Percentiles rank a stretch among this genome's conserved stretches.
Evolutionary conservation across 106 monocot species (phyloP).

Genomic region (Platanthera zijinensis): DNA sequence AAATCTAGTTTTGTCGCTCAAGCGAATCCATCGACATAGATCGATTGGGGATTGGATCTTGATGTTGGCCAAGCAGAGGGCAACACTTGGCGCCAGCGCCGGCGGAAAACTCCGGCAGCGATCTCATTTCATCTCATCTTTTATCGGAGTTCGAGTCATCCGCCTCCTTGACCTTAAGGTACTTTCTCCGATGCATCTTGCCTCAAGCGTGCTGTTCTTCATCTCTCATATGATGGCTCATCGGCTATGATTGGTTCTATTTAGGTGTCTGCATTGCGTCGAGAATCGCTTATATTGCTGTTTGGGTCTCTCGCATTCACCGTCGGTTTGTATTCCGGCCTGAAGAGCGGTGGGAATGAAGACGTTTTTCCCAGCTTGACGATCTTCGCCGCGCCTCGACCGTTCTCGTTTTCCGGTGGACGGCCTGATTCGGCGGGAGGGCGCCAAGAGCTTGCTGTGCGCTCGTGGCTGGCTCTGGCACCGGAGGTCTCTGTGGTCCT

Average conservation of each 20-base stretch:
- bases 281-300: neutral
- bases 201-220: neutral
- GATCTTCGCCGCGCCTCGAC: constrained; percentile 60
- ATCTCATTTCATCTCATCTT: neutral
- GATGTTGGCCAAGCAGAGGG: neutral
- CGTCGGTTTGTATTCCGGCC: neutral
- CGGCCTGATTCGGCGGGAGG: constrained; percentile 12
- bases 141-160: neutral
- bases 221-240: neutral
- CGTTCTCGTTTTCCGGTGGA: constrained; percentile 12
- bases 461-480: constrained; percentile 74
- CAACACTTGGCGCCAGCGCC: neutral
- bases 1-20: neutral
- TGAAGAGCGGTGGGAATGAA: constrained; percentile 6
- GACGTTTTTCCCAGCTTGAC: constrained; percentile 24
- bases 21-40: neutral
- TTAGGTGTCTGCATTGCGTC: constrained; percentile 1
- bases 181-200: neutral
- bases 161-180: neutral
- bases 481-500: constrained; percentile 55
- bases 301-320: constrained; percentile 2
- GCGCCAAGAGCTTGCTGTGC: constrained; percentile 65
- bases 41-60: neutral
- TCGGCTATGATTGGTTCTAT: neutral
- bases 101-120: neutral